Percentiles rank a stretch among this genome's conserved stretches.
Conservation (phyloP, 2,329 filamentous ascomycete species). For the Alternaria atra region DNA sequence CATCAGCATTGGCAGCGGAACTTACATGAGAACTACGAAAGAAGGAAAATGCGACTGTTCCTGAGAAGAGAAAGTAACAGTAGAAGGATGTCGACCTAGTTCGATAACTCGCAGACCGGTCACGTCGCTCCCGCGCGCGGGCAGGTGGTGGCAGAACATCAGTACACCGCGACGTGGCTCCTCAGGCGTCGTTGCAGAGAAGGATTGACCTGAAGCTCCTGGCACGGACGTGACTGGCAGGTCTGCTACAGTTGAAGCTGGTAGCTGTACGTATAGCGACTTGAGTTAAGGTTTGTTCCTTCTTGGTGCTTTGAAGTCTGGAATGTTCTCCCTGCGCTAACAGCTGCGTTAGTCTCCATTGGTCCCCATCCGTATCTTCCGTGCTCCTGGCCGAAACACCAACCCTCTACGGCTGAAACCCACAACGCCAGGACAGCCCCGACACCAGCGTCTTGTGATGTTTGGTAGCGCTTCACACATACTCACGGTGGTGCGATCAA, state of each 20-base stretch:
- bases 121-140: neutral
- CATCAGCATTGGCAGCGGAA: neutral
- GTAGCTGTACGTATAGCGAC: neutral
- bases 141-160: neutral
- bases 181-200: neutral
- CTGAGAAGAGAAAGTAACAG: neutral
- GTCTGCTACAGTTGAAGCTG: neutral
- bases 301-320: neutral
- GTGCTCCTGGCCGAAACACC: slow-evolving; percentile 27
- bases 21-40: neutral
- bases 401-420: slow-evolving; percentile 30
- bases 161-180: neutral
- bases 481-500: slow-evolving; percentile 13
- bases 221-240: neutral
- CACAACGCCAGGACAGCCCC: slow-evolving; percentile 30
- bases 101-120: neutral
- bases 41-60: neutral
- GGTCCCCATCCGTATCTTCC: neutral
- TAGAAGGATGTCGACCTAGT: neutral
- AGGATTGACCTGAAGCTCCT: no score
- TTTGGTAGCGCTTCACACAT: slow-evolving; percentile 15
- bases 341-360: neutral
- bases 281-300: neutral
- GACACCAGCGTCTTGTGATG: slow-evolving; percentile 34
- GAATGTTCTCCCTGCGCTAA: neutral